Percentiles rank a stretch among this genome's conserved stretches.
Evolutionary conservation across 2,329 filamentous ascomycete species (phyloP).

Genomic region (Truncatella angustata): DNA sequence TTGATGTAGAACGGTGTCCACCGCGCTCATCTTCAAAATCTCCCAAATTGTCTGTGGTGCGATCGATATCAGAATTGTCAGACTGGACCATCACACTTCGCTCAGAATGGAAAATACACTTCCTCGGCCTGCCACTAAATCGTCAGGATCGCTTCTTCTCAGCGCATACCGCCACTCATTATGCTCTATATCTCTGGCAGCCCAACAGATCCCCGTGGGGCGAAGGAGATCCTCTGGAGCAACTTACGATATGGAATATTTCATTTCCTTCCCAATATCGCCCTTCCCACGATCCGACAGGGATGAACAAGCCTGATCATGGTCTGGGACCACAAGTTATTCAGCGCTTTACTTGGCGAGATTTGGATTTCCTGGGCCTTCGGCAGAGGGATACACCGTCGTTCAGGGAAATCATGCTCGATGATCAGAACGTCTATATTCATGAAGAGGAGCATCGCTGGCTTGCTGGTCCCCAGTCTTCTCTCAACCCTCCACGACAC

Average conservation of each 20-base stretch:
- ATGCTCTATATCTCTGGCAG: slow-evolving; percentile 62
- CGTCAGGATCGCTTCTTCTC: slow-evolving; percentile 62
- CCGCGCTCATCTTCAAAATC: slow-evolving; percentile 10
- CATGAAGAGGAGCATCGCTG: slow-evolving; percentile 55
- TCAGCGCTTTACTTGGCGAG: slow-evolving; percentile 45
- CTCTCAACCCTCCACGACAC: slow-evolving; percentile 35
- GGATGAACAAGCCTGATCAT: slow-evolving; percentile 32
- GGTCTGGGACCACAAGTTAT: slow-evolving; percentile 42
- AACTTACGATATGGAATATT: slow-evolving; percentile 60
- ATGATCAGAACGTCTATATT: slow-evolving; percentile 50
- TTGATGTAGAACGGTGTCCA: slow-evolving; percentile 39
- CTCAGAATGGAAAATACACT: slow-evolving; percentile 61
- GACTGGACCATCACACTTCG: slow-evolving; percentile 48
- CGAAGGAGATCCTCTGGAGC: slow-evolving; percentile 56
- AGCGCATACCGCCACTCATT: slow-evolving; percentile 56
- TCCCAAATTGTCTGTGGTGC: slow-evolving; percentile 11
- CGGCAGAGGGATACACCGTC: slow-evolving; percentile 50
- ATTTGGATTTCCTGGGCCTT: slow-evolving; percentile 52
- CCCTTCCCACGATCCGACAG: slow-evolving; percentile 48
- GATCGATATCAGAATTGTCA: slow-evolving; percentile 7
- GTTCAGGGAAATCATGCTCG: slow-evolving; percentile 50
- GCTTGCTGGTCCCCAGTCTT: slow-evolving; percentile 44
- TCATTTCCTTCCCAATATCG: slow-evolving; percentile 44
- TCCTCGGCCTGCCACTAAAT: slow-evolving; percentile 52
- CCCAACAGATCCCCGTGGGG: slow-evolving; percentile 53